Evolutionary conservation across 768 basidiomycete genomes (phyloP).

Genomic region (Ephemerocybe angulata): DNA sequence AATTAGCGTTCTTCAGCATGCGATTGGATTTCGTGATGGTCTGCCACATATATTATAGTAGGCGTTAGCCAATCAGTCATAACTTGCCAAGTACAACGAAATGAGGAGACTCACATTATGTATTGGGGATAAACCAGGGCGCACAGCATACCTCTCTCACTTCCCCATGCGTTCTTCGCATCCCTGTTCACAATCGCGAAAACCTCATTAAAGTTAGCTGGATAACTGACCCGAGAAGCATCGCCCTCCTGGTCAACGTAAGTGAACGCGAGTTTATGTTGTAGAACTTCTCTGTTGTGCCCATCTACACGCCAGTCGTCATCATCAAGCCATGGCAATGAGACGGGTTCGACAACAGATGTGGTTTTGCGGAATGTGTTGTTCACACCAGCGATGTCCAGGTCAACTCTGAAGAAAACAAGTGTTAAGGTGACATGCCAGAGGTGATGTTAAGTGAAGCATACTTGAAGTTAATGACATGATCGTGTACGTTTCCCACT

Average conservation of each 20-base stretch:
- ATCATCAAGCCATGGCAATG: constrained; percentile 51
- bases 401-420: constrained; percentile 45
- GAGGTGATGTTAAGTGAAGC: neutral
- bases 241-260: constrained; percentile 51
- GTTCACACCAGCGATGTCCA: constrained; percentile 56
- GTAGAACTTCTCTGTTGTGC: constrained; percentile 36
- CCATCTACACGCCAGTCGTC: constrained; percentile 49
- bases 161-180: constrained; percentile 52
- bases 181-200: constrained; percentile 57
- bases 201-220: constrained; percentile 52
- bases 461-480: constrained; percentile 60
- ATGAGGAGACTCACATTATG: constrained; percentile 39
- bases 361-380: constrained; percentile 55
- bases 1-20: constrained; percentile 58
- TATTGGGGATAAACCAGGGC: constrained; percentile 53
- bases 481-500: constrained; percentile 69
- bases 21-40: constrained; percentile 59
- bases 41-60: too few species aligned
- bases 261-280: constrained; percentile 47
- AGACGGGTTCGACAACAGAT: constrained; percentile 45
- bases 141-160: constrained; percentile 55
- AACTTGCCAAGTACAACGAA: neutral
- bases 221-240: constrained; percentile 47
- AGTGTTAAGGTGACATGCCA: neutral
- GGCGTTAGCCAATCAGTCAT: neutral